These are phyloP conservation scores for Scheffersomyces lignicola DNA, from an alignment of 1,139 yeast species.

Conservation along the genomic window DNA sequence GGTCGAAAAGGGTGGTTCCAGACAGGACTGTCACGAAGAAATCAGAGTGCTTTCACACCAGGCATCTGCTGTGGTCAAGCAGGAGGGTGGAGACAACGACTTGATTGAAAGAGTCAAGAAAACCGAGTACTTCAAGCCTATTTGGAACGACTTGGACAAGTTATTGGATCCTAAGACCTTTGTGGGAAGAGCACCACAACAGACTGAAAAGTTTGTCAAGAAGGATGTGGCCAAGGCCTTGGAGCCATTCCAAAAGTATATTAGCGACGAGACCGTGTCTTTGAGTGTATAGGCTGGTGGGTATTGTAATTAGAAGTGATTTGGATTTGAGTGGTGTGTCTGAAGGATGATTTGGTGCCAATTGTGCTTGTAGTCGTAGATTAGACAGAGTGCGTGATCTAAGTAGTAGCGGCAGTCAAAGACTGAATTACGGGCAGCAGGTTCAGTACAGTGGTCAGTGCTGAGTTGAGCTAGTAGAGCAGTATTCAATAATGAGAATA, in stretches of 20 bases:
- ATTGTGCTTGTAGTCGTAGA: too few species aligned
- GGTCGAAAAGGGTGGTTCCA: slow-evolving; percentile 96
- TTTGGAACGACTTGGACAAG: slow-evolving; percentile 76
- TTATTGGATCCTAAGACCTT: slow-evolving; percentile 91
- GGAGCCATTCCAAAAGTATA: slow-evolving; percentile 59
- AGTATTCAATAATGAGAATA: too few species aligned
- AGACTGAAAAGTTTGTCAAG: slow-evolving; percentile 88
- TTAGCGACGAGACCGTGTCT: slow-evolving; percentile 63
- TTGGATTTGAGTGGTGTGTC: not conserved
- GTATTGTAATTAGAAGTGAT: not conserved
- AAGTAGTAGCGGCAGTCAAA: too few species aligned
- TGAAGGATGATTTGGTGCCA: not conserved
- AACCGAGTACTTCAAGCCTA: slow-evolving; percentile 84
- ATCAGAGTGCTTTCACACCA: slow-evolving; percentile 96
- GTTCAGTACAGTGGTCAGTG: too few species aligned
- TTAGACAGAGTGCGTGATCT: too few species aligned
- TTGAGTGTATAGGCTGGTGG: slow-evolving; percentile 31
- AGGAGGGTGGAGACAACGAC: slow-evolving; percentile 98
- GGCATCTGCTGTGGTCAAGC: slow-evolving; percentile 96
- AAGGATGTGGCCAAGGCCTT: slow-evolving; percentile 84
- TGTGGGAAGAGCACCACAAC: slow-evolving; percentile 98
- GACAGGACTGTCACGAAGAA: slow-evolving; percentile 98
- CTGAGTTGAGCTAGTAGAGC: too few species aligned
- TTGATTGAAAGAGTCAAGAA: slow-evolving; percentile 83
- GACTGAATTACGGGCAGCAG: too few species aligned